Evolutionary conservation across 768 basidiomycete species (phyloP).

Genomic region (Podaxis rugospora): DNA sequence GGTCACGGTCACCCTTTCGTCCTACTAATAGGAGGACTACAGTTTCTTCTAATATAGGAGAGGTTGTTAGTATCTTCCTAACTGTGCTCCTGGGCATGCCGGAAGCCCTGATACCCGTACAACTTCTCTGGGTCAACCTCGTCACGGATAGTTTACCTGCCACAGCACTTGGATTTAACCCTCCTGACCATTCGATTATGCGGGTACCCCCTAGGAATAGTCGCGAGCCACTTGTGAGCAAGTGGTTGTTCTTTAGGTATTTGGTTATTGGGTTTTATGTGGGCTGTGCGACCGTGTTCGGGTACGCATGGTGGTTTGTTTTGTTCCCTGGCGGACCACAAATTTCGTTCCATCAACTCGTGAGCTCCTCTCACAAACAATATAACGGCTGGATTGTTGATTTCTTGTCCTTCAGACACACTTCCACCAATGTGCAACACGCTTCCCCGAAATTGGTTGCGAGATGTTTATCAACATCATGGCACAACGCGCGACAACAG

Average conservation of each 20-base stretch:
- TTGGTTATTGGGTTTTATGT: slow-evolving; percentile 92
- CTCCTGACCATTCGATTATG: slow-evolving; percentile 96
- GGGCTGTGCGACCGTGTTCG: slow-evolving; percentile 91
- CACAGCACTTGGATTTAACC: slow-evolving; percentile 97
- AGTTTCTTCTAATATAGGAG: slow-evolving; percentile 97
- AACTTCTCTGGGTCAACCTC: slow-evolving; percentile 97
- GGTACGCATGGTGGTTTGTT: slow-evolving; percentile 99
- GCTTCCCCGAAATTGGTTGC: slow-evolving; percentile 91
- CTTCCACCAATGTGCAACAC: slow-evolving; percentile 85
- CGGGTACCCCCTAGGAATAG: slow-evolving; percentile 86
- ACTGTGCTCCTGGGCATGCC: slow-evolving; percentile 98
- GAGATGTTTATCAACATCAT: slow-evolving; percentile 91
- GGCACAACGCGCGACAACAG: slow-evolving; percentile 86
- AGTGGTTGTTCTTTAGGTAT: slow-evolving; percentile 96
- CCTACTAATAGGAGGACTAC: not conserved
- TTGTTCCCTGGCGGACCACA: slow-evolving; percentile 88
- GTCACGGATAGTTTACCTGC: slow-evolving; percentile 97
- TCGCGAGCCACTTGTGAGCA: slow-evolving; percentile 85
- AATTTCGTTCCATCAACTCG: slow-evolving; percentile 90
- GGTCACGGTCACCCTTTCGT: slow-evolving; percentile 1
- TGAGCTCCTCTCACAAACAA: slow-evolving; percentile 34
- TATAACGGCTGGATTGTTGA: slow-evolving; percentile 1
- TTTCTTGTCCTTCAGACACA: slow-evolving; percentile 57
- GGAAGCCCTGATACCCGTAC: slow-evolving; percentile 97
- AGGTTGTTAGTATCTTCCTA: slow-evolving; percentile 96